Conservation (phyloP, 1,284 basidiomycete species). For the Cryptococcus maquisensis region DNA sequence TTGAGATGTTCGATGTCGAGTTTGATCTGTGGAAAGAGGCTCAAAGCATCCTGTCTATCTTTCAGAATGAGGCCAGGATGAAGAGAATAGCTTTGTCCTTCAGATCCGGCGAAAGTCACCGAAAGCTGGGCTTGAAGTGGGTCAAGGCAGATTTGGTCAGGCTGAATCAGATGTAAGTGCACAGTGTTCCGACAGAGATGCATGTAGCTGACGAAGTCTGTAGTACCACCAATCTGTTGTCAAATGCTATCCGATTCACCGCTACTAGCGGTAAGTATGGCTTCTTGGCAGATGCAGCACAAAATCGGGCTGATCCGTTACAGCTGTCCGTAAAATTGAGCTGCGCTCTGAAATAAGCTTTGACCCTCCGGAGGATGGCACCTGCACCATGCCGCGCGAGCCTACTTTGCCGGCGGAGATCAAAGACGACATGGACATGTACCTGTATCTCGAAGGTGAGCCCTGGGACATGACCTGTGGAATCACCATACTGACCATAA, state of each 20-base stretch:
- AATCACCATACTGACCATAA: not conserved
- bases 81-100: slow-evolving; percentile 35
- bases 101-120: slow-evolving; percentile 25
- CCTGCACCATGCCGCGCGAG: slow-evolving; percentile 30
- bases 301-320: slow-evolving; percentile 1
- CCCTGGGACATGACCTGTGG: not conserved
- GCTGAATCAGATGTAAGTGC: slow-evolving; percentile 38
- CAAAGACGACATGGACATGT: slow-evolving; percentile 27
- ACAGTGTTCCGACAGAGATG: not conserved
- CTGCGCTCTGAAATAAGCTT: slow-evolving; percentile 37
- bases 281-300: not conserved
- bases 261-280: slow-evolving; percentile 23
- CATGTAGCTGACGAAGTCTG: not conserved
- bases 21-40: slow-evolving; percentile 40
- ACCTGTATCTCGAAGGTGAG: slow-evolving; percentile 26
- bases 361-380: slow-evolving; percentile 24
- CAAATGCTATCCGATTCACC: slow-evolving; percentile 44
- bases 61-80: slow-evolving; percentile 49
- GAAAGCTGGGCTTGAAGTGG: slow-evolving; percentile 17
- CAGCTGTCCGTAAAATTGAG: slow-evolving; percentile 29
- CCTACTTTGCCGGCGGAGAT: slow-evolving; percentile 12
- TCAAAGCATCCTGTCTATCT: slow-evolving; percentile 43
- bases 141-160: slow-evolving; percentile 44
- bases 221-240: slow-evolving; percentile 41
- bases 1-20: slow-evolving; percentile 44